Percentiles rank a stretch among this genome's conserved stretches.
These are phyloP conservation scores for Rubroboletus pulcherrimus DNA, from an alignment of 768 basidiomycete genomes.

Conservation along the genomic window DNA sequence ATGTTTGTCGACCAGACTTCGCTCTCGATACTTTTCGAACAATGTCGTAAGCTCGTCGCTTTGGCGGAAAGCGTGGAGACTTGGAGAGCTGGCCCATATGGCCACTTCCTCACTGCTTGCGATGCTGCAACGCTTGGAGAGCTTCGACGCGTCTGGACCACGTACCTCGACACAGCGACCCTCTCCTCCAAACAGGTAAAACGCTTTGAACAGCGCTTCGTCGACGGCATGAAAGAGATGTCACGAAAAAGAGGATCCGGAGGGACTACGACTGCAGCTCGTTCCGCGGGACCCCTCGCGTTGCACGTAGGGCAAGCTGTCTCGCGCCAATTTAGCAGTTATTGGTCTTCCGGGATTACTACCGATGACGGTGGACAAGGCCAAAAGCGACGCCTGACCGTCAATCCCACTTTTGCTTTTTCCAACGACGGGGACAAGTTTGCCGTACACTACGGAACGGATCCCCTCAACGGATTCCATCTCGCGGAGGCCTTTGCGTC, in stretches of 20 bases:
- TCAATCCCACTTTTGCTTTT: constrained; percentile 30
- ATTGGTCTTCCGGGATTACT: constrained; percentile 22
- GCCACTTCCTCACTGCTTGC: constrained; percentile 21
- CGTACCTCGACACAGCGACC: constrained; percentile 12
- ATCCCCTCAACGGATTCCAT: constrained; percentile 29
- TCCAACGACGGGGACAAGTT: constrained; percentile 27
- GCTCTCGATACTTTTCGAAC: constrained; percentile 17
- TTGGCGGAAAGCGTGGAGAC: constrained; percentile 13
- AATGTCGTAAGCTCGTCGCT: constrained; percentile 26
- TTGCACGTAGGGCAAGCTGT: background rate
- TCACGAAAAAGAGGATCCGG: background rate
- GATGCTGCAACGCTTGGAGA: constrained; percentile 17
- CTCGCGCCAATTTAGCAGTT: constrained; percentile 17
- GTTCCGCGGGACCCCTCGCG: constrained; percentile 27
- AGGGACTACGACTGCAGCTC: constrained; percentile 11
- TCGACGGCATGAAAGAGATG: constrained; percentile 9
- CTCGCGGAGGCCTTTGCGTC: constrained; percentile 25
- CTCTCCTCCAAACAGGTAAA: constrained; percentile 6
- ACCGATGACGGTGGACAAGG: constrained; percentile 4
- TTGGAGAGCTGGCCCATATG: constrained; percentile 27
- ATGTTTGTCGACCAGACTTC: constrained; percentile 18
- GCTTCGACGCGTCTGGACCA: constrained; percentile 19
- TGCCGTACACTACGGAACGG: constrained; percentile 28
- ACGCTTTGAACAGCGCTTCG: constrained; percentile 9
- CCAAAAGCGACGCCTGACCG: background rate